A percentile compares a stretch with the other conserved stretches of the same genome.
Evolutionary conservation across 331 rosid genomes (phyloP).

Genomic region (Dryas integrifolia): DNA sequence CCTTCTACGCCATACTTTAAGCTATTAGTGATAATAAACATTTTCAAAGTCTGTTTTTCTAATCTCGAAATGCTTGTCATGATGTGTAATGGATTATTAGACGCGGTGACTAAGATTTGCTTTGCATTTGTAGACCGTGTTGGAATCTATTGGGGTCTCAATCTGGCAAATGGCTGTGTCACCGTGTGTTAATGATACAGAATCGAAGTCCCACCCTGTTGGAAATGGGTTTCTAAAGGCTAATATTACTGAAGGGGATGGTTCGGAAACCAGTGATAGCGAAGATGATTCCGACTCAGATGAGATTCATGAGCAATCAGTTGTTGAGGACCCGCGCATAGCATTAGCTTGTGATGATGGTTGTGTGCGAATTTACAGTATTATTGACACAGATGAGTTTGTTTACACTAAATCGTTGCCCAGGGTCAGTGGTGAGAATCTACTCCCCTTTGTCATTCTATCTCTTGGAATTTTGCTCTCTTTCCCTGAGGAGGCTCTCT

Average conservation of each 20-base stretch:
- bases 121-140: constrained; percentile 48
- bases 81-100: background rate
- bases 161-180: constrained; percentile 88
- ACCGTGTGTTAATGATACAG: constrained; percentile 33
- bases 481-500: background rate
- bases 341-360: constrained; percentile 87
- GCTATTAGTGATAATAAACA: background rate
- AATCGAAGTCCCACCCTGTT: constrained; percentile 10
- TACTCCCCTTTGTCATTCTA: constrained; percentile 16
- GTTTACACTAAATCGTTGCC: constrained; percentile 62
- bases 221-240: constrained; percentile 48
- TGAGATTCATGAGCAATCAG: constrained; percentile 33
- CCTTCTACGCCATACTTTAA: background rate
- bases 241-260: constrained; percentile 22
- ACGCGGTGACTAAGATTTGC: background rate
- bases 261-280: constrained; percentile 49
- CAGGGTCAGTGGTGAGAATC: constrained; percentile 77
- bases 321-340: constrained; percentile 39
- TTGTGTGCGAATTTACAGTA: constrained; percentile 56
- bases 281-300: constrained; percentile 52
- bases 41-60: background rate
- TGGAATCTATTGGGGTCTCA: constrained; percentile 63
- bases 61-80: background rate
- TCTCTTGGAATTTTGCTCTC: background rate
- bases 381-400: constrained; percentile 59